Evolutionary conservation across 257 asterid genomes (phyloP).

Genomic region (Solanum chmielewskii): DNA sequence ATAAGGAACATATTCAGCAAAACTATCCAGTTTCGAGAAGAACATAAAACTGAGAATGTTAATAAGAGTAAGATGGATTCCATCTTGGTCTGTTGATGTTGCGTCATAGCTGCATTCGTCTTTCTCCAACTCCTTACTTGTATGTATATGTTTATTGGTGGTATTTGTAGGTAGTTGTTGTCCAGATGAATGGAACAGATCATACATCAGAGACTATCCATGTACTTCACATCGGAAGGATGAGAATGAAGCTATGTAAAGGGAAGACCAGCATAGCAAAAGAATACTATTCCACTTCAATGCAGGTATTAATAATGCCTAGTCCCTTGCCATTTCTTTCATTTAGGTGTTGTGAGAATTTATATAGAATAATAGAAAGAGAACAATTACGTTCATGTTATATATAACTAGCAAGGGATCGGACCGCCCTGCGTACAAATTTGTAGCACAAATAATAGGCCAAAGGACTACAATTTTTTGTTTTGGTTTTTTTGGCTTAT

Average conservation of each 20-base stretch:
- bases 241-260: slow-evolving; percentile 78
- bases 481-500: not conserved
- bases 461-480: not conserved
- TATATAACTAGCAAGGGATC: not conserved
- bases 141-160: not conserved
- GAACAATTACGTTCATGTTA: not conserved
- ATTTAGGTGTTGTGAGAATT: not conserved
- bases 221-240: slow-evolving; percentile 71
- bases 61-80: not conserved
- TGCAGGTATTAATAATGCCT: slow-evolving; percentile 53
- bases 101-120: not conserved
- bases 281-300: slow-evolving; percentile 76
- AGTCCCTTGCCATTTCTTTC: not conserved
- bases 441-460: not conserved
- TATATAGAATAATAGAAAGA: not conserved
- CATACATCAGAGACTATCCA: slow-evolving; percentile 56
- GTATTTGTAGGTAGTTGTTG: slow-evolving; percentile 52
- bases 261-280: slow-evolving; percentile 63
- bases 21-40: not conserved
- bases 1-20: not conserved
- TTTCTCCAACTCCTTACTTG: not conserved
- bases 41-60: not conserved
- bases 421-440: not conserved
- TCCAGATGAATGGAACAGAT: slow-evolving; percentile 74
- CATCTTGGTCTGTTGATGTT: not conserved